A percentile compares a stretch with the other conserved stretches of the same genome.
These are phyloP conservation scores for Ganoderma boninense DNA, from an alignment of 1,284 basidiomycete species.

Conservation along the genomic window DNA sequence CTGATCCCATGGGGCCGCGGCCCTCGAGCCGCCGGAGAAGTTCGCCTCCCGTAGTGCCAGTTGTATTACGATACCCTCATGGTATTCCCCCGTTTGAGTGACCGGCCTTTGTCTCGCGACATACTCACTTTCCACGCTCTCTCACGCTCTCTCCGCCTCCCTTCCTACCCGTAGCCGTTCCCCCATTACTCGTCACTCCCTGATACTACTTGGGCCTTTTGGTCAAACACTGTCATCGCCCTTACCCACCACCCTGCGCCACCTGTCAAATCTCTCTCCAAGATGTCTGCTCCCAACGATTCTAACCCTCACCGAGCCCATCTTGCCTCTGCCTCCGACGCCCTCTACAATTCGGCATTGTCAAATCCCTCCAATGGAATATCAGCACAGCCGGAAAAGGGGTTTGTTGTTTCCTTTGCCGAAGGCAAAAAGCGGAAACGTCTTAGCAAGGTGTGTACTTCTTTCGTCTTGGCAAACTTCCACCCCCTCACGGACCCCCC, in stretches of 20 bases:
- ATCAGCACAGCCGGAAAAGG: constrained; percentile 24
- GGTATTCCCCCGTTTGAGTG: constrained; percentile 19
- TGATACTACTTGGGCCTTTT: background rate
- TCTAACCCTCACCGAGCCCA: background rate
- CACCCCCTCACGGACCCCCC: constrained; percentile 11
- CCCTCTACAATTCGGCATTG: background rate
- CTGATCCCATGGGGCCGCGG: background rate
- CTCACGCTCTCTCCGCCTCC: constrained; percentile 7
- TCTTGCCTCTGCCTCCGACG: constrained; percentile 1
- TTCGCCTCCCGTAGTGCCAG: constrained; percentile 15
- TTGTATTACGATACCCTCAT: constrained; percentile 13
- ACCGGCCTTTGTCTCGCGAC: constrained; percentile 9
- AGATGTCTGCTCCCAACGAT: constrained; percentile 8
- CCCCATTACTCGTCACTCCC: background rate
- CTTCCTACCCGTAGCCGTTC: background rate
- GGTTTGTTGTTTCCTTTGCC: constrained; percentile 44
- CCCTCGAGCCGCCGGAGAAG: constrained; percentile 2
- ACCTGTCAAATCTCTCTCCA: background rate
- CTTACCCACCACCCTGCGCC: constrained; percentile 6
- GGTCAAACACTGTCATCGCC: background rate
- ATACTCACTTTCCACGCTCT: constrained; percentile 17
- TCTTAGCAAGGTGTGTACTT: constrained; percentile 59
- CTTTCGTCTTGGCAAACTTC: constrained; percentile 5
- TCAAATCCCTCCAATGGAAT: constrained; percentile 9
- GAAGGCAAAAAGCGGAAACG: constrained; percentile 49